Evolutionary conservation across 1,139 yeast genomes (phyloP), one percentile per base, ranked within the genome.

Genomic region (Protomyces inundatus): DNA sequence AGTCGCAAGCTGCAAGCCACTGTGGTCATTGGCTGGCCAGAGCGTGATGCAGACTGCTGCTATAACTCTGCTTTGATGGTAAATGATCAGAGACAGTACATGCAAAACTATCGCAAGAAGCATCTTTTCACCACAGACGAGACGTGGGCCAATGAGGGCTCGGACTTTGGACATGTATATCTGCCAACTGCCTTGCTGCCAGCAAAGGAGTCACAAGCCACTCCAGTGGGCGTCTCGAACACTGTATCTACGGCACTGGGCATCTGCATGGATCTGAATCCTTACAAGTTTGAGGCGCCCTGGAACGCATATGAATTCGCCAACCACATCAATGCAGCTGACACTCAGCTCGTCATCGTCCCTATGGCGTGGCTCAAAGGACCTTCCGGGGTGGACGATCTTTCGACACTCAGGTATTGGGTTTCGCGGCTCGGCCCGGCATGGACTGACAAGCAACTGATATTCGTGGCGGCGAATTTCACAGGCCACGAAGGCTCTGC

Each of bases 251-350:
- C 87, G 0, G 81, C 84, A 54, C 79, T 90, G 65, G 97, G 97
- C 0, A 90, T 91, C n/a, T 91, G 97, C 73, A 91, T 90, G 98
- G 98, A 90, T 74, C 75, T 91, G 68, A 90, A 89, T 73, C 97
- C 97, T 0, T 87, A 88, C 73, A 81, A 87, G 72, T 91, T 90
- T 73, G 79, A 82, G 68, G 62, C 96, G 0, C 90, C 95, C 0
- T 90, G 88, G 74, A 79, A 81, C 52, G 80, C 78, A 42, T 90
- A 81, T 72, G 97, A 91, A 73, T 89, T 88, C 74, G 81, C 91
- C 0, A 73, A 75, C 61, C 85, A 89, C 66, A 42, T 55, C 34
- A 73, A 77, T 40, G 71, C 75, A 0, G 80, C 84, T 61, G 72
- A 76, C 16, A 82, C 83, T 0, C 78, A 81, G 51, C 74, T 91